Evolutionary conservation across 768 basidiomycete species (phyloP), one percentile per base, ranked within the genome.

Genomic region (Kwoniella botswanensis): DNA sequence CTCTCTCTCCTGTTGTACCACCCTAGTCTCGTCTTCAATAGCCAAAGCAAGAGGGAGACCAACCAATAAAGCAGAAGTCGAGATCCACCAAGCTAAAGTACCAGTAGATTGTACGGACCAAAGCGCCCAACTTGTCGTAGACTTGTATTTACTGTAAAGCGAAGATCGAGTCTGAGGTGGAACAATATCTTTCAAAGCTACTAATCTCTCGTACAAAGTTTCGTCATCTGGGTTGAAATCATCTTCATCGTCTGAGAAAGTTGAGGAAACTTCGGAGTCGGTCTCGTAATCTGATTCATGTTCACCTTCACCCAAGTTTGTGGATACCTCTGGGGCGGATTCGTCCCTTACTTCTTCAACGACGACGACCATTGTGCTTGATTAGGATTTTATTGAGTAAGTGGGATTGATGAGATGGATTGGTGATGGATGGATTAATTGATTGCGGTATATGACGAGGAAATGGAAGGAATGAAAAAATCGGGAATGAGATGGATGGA

Each of bases 1-100:
- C 85, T 98, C 94, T 85, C 92, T 90, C 85, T 98, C 97, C 85
- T 98, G 94, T 58, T 91, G 90, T 12, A 94, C 91, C 68, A 96
- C 88, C 85, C 94, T 94, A 65, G 93, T 91, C 86, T 99, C 97
- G 85, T 97, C 96, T 85, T 99, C 97, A 77, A 98, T 87, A 71
- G 90, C 91, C 76, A 98, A 87, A 4, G 95, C 94, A 72, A 98
- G 87, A 43, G 97, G 97, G 50, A 99, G 87, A 15, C 93, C 97
- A 61, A 99, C 91, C 74, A 99, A 89, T 65, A 99, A 86, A 1
- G 95, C 94, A 55, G 91, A 93, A 10, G 96, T 98, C 65, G 93
- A 94, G 81, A 98, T 86, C 72, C 97, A 88, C 97, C 97, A 99
- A 67, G 95, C 92, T 76, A 94, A 85, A 83, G 92, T 94, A 15